Percentiles rank a stretch among this genome's conserved stretches.
Conservation (phyloP, 257 asterid genomes). For the Solanum habrochaites region DNA sequence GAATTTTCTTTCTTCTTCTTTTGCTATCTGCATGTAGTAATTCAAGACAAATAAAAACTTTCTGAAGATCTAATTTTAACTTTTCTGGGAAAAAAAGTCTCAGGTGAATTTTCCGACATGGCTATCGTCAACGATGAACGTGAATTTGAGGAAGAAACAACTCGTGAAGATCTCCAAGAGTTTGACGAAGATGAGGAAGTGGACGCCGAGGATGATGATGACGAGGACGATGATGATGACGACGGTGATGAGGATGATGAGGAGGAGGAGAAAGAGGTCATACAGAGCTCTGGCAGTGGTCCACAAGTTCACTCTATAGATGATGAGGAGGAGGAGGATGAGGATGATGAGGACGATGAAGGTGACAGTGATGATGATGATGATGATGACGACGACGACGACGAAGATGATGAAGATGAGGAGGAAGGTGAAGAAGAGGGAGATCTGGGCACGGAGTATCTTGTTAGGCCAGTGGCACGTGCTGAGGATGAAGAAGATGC, state of each 20-base stretch:
- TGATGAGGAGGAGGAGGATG: slow-evolving; percentile 20
- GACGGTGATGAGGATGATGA: slow-evolving; percentile 1
- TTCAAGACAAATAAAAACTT: not conserved
- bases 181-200: slow-evolving; percentile 33
- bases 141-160: slow-evolving; percentile 15
- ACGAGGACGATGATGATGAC: slow-evolving; percentile 14
- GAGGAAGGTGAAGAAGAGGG: slow-evolving; percentile 31
- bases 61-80: not conserved
- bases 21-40: not conserved
- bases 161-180: slow-evolving; percentile 24
- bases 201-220: slow-evolving; percentile 46
- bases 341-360: not conserved
- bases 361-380: slow-evolving; percentile 1
- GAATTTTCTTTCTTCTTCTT: not conserved
- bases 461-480: slow-evolving; percentile 58
- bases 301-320: slow-evolving; percentile 18
- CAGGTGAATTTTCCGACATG: slow-evolving; percentile 11
- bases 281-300: slow-evolving; percentile 8
- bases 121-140: slow-evolving; percentile 45
- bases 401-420: slow-evolving; percentile 1
- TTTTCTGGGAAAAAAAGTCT: not conserved
- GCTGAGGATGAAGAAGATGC: slow-evolving; percentile 91
- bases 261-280: slow-evolving; percentile 9
- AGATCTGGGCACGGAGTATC: slow-evolving; percentile 84
- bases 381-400: not conserved